Evolutionary conservation across 495 filamentous ascomycete species (phyloP).

Genomic region (Neurospora sp.): DNA sequence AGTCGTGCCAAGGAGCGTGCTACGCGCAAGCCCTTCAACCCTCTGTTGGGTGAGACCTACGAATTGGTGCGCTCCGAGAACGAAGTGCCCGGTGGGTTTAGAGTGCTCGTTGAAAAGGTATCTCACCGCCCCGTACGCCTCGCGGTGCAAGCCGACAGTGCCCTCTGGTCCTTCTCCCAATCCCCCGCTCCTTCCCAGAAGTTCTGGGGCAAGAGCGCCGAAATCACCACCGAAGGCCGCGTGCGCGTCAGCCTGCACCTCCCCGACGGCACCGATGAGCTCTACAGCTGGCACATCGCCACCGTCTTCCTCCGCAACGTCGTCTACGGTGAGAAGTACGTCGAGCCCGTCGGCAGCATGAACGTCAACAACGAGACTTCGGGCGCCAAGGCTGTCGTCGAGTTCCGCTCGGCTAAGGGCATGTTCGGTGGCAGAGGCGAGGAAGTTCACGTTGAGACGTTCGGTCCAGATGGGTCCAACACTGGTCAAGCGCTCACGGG

Average conservation of each 20-base stretch:
- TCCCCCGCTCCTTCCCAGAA: constrained; percentile 84
- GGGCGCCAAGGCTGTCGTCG: constrained; percentile 66
- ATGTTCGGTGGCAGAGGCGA: constrained; percentile 95
- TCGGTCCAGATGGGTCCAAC: constrained; percentile 51
- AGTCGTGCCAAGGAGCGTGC: constrained; percentile 77
- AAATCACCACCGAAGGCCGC: constrained; percentile 84
- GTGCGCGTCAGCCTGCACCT: constrained; percentile 56
- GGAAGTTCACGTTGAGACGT: constrained; percentile 68
- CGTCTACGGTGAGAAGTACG: constrained; percentile 95
- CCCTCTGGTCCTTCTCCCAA: constrained; percentile 76
- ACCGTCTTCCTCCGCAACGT: constrained; percentile 91
- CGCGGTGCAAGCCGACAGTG: constrained; percentile 83
- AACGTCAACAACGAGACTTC: constrained; percentile 69
- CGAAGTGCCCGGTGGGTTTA: constrained; percentile 60
- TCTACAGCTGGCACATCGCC: constrained; percentile 73
- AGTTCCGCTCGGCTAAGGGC: constrained; percentile 75
- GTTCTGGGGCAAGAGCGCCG: constrained; percentile 96
- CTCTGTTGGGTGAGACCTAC: constrained; percentile 91
- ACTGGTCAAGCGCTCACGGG: constrained; percentile 57
- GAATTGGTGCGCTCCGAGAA: constrained; percentile 82
- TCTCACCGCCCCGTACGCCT: constrained; percentile 84
- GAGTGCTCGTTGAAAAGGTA: constrained; percentile 88
- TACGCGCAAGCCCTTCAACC: constrained; percentile 96
- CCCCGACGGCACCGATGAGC: constrained; percentile 57
- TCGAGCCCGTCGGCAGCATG: constrained; percentile 88